These are phyloP conservation scores for Trichosporon coremiiforme DNA, from an alignment of 1,284 basidiomycete species.

Conservation along the genomic window DNA sequence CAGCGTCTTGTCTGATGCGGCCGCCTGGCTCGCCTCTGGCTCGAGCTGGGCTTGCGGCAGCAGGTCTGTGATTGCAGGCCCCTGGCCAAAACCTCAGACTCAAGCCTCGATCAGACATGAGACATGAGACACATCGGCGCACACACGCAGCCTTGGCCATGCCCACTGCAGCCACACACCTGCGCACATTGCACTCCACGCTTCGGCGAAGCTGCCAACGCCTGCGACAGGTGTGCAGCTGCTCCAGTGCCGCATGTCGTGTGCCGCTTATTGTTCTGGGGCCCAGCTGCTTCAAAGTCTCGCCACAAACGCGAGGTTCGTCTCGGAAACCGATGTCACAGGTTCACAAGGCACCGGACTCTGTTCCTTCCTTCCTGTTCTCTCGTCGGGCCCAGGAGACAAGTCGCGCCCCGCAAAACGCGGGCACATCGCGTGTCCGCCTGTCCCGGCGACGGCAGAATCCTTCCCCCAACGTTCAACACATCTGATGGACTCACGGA, in stretches of 20 bases:
- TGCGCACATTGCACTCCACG: not conserved
- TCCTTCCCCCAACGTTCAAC: not conserved
- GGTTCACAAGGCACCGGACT: conserved; percentile 12
- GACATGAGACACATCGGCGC: conserved; percentile 11
- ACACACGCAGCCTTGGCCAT: not conserved
- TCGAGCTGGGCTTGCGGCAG: not conserved
- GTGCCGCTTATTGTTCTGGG: conserved; percentile 5
- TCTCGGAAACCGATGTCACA: not conserved
- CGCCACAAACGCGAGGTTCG: not conserved
- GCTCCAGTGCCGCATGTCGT: conserved; percentile 1
- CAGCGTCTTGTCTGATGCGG: not conserved
- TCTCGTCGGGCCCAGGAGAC: not conserved
- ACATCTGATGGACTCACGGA: conserved; percentile 26
- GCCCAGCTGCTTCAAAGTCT: not conserved
- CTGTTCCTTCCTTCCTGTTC: conserved; percentile 15
- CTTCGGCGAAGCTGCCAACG: not conserved
- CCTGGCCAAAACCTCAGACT: conserved; percentile 5
- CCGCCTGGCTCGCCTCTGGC: not conserved
- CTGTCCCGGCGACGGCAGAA: not conserved
- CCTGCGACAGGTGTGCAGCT: not conserved
- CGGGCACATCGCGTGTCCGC: conserved; percentile 10
- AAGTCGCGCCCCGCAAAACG: not conserved
- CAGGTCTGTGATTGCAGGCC: not conserved
- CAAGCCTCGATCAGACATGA: conserved; percentile 1
- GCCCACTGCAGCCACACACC: conserved; percentile 1